Evolutionary conservation across 495 filamentous ascomycete species (phyloP).

Genomic region (Talaromyces ruber): DNA sequence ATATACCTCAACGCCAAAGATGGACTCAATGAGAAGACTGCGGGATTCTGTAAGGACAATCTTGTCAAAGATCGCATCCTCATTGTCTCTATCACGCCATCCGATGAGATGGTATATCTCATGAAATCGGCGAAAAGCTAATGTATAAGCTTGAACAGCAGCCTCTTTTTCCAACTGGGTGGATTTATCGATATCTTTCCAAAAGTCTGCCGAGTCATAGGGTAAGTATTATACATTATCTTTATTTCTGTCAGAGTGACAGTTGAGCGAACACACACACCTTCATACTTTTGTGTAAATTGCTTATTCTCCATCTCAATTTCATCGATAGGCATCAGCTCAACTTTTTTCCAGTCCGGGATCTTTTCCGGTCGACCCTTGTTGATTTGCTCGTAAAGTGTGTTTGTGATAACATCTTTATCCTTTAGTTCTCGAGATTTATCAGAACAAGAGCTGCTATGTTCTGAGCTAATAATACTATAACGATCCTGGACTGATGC

Average conservation of each 20-base stretch:
- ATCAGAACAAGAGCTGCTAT: neutral
- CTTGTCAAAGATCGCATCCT: conserved; percentile 5
- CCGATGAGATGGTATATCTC: conserved; percentile 6
- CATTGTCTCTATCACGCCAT: neutral
- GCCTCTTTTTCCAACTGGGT: conserved; percentile 1
- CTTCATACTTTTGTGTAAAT: conserved; percentile 2
- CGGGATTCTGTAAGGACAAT: neutral
- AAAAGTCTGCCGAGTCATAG: neutral
- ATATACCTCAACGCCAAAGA: conserved; percentile 5
- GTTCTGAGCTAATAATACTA: neutral
- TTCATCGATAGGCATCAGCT: conserved; percentile 3
- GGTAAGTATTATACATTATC: conserved; percentile 1
- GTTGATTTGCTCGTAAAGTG: conserved; percentile 19
- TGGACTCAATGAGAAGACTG: conserved; percentile 5
- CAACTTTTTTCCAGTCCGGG: conserved; percentile 3
- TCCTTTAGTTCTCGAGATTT: conserved; percentile 2
- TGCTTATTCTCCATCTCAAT: conserved; percentile 2
- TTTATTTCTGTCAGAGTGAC: neutral
- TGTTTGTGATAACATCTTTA: conserved; percentile 51
- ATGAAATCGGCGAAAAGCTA: conserved; percentile 3
- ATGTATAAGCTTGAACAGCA: neutral
- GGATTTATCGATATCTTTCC: conserved; percentile 6
- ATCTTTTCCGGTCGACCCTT: conserved; percentile 2
- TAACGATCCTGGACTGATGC: conserved; percentile 1
- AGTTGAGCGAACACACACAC: neutral